A percentile compares a stretch with the other conserved stretches of the same genome.
These are phyloP conservation scores for Hygrocybe punicea DNA, from an alignment of 768 basidiomycete genomes.

Conservation along the genomic window DNA sequence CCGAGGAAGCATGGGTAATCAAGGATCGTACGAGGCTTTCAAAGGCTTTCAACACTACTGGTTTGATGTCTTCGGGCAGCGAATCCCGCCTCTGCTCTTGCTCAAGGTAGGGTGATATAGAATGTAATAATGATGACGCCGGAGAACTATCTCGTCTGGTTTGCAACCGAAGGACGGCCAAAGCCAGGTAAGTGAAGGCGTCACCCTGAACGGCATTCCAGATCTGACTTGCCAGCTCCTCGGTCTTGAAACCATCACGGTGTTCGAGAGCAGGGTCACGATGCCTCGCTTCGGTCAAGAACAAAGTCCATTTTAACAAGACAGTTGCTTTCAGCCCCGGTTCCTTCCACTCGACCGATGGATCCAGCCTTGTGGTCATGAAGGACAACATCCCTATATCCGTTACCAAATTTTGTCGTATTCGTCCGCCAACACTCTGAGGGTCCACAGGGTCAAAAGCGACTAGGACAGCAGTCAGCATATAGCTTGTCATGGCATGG, in stretches of 20 bases:
- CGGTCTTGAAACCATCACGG: conserved; percentile 63
- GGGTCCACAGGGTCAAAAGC: conserved; percentile 68
- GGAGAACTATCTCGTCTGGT: conserved; percentile 37
- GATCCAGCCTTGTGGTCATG: conserved; percentile 57
- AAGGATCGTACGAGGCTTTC: conserved; percentile 70
- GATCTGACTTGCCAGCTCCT: conserved; percentile 76
- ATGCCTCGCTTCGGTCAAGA: conserved; percentile 73
- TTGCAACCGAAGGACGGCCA: conserved; percentile 56
- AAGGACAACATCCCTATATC: conserved; percentile 48
- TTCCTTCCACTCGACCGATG: conserved; percentile 62
- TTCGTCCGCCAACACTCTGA: conserved; percentile 39
- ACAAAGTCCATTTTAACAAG: conserved; percentile 85
- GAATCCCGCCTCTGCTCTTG: conserved; percentile 46
- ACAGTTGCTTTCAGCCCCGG: conserved; percentile 66
- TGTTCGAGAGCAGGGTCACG: conserved; percentile 63
- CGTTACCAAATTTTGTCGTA: conserved; percentile 47
- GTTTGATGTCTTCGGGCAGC: conserved; percentile 51
- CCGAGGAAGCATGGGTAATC: conserved; percentile 74
- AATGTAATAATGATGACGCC: conserved; percentile 36
- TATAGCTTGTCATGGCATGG: conserved; percentile 65
- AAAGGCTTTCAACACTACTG: conserved; percentile 55
- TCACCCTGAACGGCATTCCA: conserved; percentile 83
- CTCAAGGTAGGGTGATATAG: conserved; percentile 35
- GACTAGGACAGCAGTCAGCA: conserved; percentile 61
- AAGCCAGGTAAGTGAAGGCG: conserved; percentile 68